A percentile compares a stretch with the other conserved stretches of the same genome.
Conservation (phyloP, 371 early-diverging fungal species). For the Saksenaea oblongispora region DNA sequence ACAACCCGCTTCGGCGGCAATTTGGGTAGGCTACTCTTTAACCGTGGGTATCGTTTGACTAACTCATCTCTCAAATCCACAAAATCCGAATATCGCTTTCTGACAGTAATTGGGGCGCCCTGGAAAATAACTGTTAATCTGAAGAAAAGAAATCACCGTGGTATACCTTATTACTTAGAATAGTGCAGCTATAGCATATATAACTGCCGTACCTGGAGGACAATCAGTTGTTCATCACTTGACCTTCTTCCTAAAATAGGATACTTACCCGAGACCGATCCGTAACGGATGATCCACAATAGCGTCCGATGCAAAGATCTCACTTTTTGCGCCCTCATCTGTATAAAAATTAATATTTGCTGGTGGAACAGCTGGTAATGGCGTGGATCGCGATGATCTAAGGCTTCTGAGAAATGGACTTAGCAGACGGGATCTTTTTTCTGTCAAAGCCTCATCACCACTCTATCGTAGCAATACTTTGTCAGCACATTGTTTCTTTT, state of each 20-base stretch:
- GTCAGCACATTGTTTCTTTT: neutral
- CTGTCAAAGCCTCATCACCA: neutral
- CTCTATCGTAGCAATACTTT: neutral
- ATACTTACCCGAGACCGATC: constrained; percentile 39
- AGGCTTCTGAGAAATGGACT: constrained; percentile 9
- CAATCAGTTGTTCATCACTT: constrained; percentile 8
- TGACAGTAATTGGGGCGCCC: constrained; percentile 47
- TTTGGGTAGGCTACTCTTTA: constrained; percentile 51
- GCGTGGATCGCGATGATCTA: constrained; percentile 16
- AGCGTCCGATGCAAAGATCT: constrained; percentile 51
- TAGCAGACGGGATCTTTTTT: neutral
- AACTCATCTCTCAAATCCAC: constrained; percentile 49
- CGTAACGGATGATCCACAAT: constrained; percentile 52
- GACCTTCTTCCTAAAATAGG: neutral
- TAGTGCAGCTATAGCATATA: constrained; percentile 57
- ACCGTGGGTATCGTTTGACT: constrained; percentile 35
- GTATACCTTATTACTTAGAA: constrained; percentile 51
- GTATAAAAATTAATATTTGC: constrained; percentile 42
- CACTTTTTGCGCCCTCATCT: constrained; percentile 25
- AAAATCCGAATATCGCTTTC: constrained; percentile 61
- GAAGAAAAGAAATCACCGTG: neutral
- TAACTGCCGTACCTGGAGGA: constrained; percentile 48
- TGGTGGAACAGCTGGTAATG: neutral
- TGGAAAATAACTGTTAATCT: neutral
- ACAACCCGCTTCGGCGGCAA: constrained; percentile 59